These are phyloP conservation scores for Globisporangium megalacanthum DNA, from an alignment of 352 stramenopile species.

Conservation along the genomic window DNA sequence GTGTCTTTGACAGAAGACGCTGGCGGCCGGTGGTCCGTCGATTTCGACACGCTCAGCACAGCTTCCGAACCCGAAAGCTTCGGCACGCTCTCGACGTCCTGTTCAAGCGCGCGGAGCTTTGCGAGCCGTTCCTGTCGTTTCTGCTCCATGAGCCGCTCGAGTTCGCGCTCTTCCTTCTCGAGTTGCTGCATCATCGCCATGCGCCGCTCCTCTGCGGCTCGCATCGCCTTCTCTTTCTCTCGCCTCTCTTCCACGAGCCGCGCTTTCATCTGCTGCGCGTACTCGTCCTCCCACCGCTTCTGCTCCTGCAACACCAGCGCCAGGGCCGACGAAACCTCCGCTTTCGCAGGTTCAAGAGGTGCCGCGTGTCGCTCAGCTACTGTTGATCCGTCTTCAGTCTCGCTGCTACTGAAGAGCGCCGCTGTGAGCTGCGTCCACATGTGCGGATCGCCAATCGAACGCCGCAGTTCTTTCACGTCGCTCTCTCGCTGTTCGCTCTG, in stretches of 20 bases:
- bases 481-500: conserved; percentile 38
- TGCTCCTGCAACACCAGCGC: conserved; percentile 57
- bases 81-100: conserved; percentile 17
- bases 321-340: conserved; percentile 9
- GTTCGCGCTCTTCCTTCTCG: conserved; percentile 66
- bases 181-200: conserved; percentile 56
- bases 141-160: conserved; percentile 56
- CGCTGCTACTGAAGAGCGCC: conserved; percentile 17
- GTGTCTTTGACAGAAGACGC: neutral
- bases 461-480: conserved; percentile 47
- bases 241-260: conserved; percentile 35
- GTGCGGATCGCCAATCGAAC: conserved; percentile 61
- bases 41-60: neutral
- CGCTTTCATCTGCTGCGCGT: conserved; percentile 42
- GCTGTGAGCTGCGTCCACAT: conserved; percentile 72
- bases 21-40: neutral
- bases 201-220: conserved; percentile 45
- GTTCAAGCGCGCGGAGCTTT: conserved; percentile 44
- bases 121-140: conserved; percentile 55
- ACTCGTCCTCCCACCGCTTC: conserved; percentile 54
- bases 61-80: neutral
- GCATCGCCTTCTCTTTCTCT: conserved; percentile 42
- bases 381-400: neutral
- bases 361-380: conserved; percentile 4
- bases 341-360: neutral